These are phyloP conservation scores for Stephania yunnanensis DNA, from an alignment of 164 flowering plant species.

Conservation along the genomic window DNA sequence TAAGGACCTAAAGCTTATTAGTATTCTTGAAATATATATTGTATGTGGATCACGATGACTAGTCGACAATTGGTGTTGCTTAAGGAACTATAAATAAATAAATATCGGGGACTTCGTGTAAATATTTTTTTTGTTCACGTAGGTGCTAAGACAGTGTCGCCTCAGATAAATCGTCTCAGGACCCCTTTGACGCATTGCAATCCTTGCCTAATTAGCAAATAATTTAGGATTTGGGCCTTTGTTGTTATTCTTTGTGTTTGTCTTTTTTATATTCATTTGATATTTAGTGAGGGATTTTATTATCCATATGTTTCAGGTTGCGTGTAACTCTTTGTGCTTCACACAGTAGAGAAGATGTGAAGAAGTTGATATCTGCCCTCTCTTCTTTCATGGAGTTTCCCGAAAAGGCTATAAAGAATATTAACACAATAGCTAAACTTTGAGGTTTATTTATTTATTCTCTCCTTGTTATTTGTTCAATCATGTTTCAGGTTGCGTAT, in stretches of 20 bases:
- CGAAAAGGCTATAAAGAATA: conserved; percentile 26
- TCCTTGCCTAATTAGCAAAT: background rate
- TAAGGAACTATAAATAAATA: background rate
- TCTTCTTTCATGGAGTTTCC: conserved; percentile 40
- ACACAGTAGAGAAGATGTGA: conserved; percentile 70
- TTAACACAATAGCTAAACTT: conserved; percentile 37
- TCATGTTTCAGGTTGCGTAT: no score
- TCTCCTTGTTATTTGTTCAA: background rate
- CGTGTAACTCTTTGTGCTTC: conserved; percentile 73
- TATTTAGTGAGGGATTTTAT: background rate
- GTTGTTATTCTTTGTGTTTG: background rate
- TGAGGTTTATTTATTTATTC: conserved; percentile 6
- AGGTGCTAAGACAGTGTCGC: background rate
- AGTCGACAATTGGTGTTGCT: background rate
- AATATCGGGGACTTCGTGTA: background rate
- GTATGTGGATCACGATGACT: background rate
- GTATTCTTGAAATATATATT: background rate
- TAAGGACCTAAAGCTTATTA: background rate
- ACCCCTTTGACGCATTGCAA: background rate
- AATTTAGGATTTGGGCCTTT: background rate
- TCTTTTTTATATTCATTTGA: background rate
- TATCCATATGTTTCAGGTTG: conserved; percentile 39
- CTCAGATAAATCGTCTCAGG: background rate
- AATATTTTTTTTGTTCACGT: background rate
- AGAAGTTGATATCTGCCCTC: conserved; percentile 55